Evolutionary conservation across 805 yeast genomes (phyloP).

Genomic region (Debaryomyces tyrocola): DNA sequence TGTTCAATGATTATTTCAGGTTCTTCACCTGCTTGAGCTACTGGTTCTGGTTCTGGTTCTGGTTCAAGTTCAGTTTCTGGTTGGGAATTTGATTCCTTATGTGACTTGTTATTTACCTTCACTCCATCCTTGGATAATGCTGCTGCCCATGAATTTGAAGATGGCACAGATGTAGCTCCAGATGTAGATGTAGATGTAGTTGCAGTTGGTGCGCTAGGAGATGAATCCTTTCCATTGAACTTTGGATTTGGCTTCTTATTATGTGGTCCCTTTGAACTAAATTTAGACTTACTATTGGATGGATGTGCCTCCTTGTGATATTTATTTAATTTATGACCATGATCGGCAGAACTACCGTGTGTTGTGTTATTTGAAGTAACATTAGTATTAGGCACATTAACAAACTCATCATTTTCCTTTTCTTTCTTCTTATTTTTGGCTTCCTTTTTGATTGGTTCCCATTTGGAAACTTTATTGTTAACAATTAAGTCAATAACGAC

Average conservation of each 20-base stretch:
- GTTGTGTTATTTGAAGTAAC: slow-evolving; percentile 4
- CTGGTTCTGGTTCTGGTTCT: slow-evolving; percentile 12
- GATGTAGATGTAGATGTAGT: slow-evolving; percentile 17
- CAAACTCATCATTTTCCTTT: slow-evolving; percentile 15
- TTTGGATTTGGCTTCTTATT: slow-evolving; percentile 9
- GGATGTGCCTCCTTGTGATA: slow-evolving; percentile 6
- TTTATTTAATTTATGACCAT: slow-evolving; percentile 10
- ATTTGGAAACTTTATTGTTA: slow-evolving; percentile 83
- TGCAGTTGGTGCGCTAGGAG: slow-evolving; percentile 16
- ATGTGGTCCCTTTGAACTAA: slow-evolving; percentile 9
- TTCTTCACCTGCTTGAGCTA: slow-evolving; percentile 14
- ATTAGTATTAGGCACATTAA: slow-evolving; percentile 4
- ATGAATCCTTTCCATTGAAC: slow-evolving; percentile 10
- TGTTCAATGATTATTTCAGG: slow-evolving; percentile 8
- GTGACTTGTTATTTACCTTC: slow-evolving; percentile 17
- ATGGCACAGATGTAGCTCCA: slow-evolving; percentile 20
- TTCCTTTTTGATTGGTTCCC: slow-evolving; percentile 91
- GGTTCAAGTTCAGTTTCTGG: slow-evolving; percentile 6
- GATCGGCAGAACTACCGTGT: slow-evolving; percentile 15
- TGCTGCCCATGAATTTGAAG: slow-evolving; percentile 45
- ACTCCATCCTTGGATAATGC: slow-evolving; percentile 39
- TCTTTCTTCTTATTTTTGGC: slow-evolving; percentile 47
- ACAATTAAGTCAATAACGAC: slow-evolving; percentile 83
- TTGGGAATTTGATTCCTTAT: slow-evolving; percentile 3
- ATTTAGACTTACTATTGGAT: slow-evolving; percentile 8